Base-by-base conservation (phyloP, 176 grass and related monocot genomes). In the barley (Hordeum vulgare) region DNA sequence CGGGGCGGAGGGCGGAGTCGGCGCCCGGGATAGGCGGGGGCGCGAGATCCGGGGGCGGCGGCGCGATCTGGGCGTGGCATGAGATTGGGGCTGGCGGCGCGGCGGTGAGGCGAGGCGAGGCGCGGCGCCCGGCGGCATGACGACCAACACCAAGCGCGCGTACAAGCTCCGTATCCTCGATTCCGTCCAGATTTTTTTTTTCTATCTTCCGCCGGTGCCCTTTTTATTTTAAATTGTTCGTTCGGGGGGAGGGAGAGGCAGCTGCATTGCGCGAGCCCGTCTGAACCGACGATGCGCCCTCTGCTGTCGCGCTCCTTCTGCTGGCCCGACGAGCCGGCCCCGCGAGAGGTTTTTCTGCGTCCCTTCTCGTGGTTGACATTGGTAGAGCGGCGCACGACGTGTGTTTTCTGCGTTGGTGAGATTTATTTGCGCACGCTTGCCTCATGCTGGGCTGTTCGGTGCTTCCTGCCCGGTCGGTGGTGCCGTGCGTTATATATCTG, bases 131-230 rank as follows among this genome's bases (percentile, higher is more conserved):
- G 61, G 41, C 62, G 61, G 41, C 85, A 98, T 98, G 96, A 86
- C 96, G 78, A 88, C 96, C 93, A 91, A 88, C 84, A 95, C 93
- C 87, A 98, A 98, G 86, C 92, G 96, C 86, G 96, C 96, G 10
- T 98, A 98, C 96, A 98, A 98, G 91, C 96, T 98, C 75, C 96
- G 96, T 98, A 98, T 98, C 96, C 96, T 74, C 44, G 62, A 45
- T 85, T 69, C 75, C 74, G 2, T 77, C 15, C 65, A 18, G 3
- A 33, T 49, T 73, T 29, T 27, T 28, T 63, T 15, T n/a, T n/a
- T n/a, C n/a, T n/a, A n/a, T 33, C 0, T 81, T 36, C 77, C 36
- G 27, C 12, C 8, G 7, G n/a, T n/a, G n/a, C n/a, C 18, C 58
- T 35, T 77, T 13, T 73, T 45, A n/a, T 73, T 91, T 78, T 47